These are phyloP conservation scores for Aspergillus clavatus DNA, from an alignment of 2,329 filamentous ascomycete genomes.

Conservation along the genomic window DNA sequence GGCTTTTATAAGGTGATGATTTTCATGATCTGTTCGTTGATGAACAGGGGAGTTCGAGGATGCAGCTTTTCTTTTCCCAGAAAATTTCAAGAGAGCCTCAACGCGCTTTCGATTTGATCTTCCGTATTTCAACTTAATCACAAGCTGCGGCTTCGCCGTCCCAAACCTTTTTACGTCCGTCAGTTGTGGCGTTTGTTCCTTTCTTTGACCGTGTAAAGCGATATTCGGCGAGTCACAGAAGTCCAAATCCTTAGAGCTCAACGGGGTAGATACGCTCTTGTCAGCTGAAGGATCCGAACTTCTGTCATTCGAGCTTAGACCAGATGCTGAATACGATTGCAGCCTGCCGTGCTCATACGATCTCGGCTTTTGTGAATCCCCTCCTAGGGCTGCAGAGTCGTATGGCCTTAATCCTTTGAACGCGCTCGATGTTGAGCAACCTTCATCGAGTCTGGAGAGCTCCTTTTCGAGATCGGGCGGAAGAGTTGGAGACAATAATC, in stretches of 20 bases:
- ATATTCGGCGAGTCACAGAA: slow-evolving; percentile 8
- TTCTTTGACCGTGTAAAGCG: slow-evolving; percentile 2
- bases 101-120: slow-evolving; percentile 47
- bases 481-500: slow-evolving; percentile 55
- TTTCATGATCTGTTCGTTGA: slow-evolving; percentile 20
- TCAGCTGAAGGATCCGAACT: slow-evolving; percentile 5
- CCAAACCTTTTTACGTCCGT: slow-evolving; percentile 7
- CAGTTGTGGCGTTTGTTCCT: slow-evolving; percentile 2
- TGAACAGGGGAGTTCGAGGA: slow-evolving; percentile 22
- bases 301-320: slow-evolving; percentile 12
- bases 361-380: slow-evolving; percentile 16
- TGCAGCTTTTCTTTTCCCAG: slow-evolving; percentile 32
- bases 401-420: slow-evolving; percentile 15
- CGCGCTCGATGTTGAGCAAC: slow-evolving; percentile 19
- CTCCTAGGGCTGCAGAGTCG: slow-evolving; percentile 16
- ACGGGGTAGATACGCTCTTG: slow-evolving; percentile 8
- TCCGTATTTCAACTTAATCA: slow-evolving; percentile 50
- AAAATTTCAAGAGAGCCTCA: slow-evolving; percentile 43
- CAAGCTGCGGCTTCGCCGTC: slow-evolving; percentile 27
- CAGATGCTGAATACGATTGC: slow-evolving; percentile 16
- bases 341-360: slow-evolving; percentile 9
- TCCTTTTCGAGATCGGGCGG: slow-evolving; percentile 53
- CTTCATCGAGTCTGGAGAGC: slow-evolving; percentile 41
- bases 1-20: slow-evolving; percentile 14
- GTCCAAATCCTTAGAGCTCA: slow-evolving; percentile 7